These are phyloP conservation scores for Wickerhamiella parazyma DNA, from an alignment of 805 yeast species.

Conservation along the genomic window DNA sequence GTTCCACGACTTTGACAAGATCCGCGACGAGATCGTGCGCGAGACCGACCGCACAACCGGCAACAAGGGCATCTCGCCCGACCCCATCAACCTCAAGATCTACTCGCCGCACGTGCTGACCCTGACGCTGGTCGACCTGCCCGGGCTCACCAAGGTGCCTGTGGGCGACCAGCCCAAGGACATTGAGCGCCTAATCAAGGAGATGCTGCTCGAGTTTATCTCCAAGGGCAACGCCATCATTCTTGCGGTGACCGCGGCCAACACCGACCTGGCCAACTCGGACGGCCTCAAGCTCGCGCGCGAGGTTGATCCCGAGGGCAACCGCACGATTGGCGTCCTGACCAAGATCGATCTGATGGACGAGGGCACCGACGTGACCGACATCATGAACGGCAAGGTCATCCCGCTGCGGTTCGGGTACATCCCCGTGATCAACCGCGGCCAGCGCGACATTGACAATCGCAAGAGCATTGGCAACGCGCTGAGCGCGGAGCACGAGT, in stretches of 20 bases:
- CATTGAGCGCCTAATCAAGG: constrained; percentile 85
- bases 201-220: constrained; percentile 82
- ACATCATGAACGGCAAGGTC: constrained; percentile 86
- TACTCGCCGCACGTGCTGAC: constrained; percentile 92
- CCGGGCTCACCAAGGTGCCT: constrained; percentile 96
- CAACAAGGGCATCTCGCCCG: constrained; percentile 74
- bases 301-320: constrained; percentile 95
- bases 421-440: constrained; percentile 93
- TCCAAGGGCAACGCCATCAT: constrained; percentile 93
- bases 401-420: constrained; percentile 93
- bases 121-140: constrained; percentile 87
- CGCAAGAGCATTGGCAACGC: constrained; percentile 85
- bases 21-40: constrained; percentile 74
- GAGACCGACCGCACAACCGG: constrained; percentile 79
- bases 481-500: constrained; percentile 62
- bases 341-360: constrained; percentile 97
- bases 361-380: constrained; percentile 93
- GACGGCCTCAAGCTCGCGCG: constrained; percentile 93
- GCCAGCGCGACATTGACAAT: constrained; percentile 86
- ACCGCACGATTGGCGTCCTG: constrained; percentile 88
- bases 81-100: constrained; percentile 85
- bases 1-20: constrained; percentile 77
- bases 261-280: constrained; percentile 92
- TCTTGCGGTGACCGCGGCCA: constrained; percentile 89
- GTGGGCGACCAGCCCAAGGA: constrained; percentile 98